Percentiles rank a stretch among this genome's conserved stretches.
These are phyloP conservation scores for Allium fistulosum DNA, from an alignment of 106 monocot genomes.

Conservation along the genomic window DNA sequence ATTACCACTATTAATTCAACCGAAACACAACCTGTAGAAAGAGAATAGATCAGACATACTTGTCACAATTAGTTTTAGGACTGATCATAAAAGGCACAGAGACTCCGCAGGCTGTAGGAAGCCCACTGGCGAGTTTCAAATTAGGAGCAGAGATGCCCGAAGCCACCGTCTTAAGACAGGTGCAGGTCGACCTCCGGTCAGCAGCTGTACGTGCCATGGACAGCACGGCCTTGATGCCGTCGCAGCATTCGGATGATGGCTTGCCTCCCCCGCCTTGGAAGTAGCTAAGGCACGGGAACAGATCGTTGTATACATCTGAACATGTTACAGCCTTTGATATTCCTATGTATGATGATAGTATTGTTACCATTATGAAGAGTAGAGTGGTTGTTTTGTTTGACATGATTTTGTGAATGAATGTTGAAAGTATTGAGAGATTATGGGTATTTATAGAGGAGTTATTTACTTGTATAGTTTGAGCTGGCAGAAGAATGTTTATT, in stretches of 20 bases:
- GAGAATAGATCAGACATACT: slow-evolving; percentile 1
- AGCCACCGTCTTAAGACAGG: slow-evolving; percentile 2
- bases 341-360: background rate
- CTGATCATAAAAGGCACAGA: background rate
- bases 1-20: too few species aligned
- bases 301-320: background rate
- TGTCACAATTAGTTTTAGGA: background rate
- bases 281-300: slow-evolving; percentile 10
- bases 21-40: background rate
- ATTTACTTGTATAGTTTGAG: too few species aligned
- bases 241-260: background rate
- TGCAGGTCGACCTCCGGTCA: background rate
- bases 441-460: background rate
- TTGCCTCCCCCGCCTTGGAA: slow-evolving; percentile 24
- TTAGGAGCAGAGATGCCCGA: background rate
- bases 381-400: too few species aligned
- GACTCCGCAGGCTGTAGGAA: background rate
- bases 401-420: background rate
- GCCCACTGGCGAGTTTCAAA: background rate
- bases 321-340: background rate
- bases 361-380: background rate
- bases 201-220: background rate
- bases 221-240: background rate
- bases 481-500: too few species aligned
- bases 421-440: background rate